Conservation (phyloP, 805 yeast genomes). For the Teunomyces barrocoloradensis region DNA sequence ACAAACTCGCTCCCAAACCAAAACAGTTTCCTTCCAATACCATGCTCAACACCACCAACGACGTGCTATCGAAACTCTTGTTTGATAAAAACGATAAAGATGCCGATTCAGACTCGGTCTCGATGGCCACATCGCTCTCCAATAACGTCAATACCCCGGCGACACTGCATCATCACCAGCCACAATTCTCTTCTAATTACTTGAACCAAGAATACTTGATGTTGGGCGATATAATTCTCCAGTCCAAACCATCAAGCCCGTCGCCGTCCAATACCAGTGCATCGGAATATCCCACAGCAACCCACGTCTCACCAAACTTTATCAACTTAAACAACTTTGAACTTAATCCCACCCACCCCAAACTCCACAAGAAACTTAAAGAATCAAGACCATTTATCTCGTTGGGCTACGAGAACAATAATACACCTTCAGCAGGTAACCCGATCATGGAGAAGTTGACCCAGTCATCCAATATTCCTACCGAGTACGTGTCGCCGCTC, state of each 20-base stretch:
- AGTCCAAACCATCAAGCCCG: slow-evolving; percentile 41
- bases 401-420: slow-evolving; percentile 23
- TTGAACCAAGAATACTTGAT: slow-evolving; percentile 50
- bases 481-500: slow-evolving; percentile 56
- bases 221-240: slow-evolving; percentile 47
- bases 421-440: neutral
- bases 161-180: slow-evolving; percentile 10
- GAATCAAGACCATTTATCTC: slow-evolving; percentile 44
- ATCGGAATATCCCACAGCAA: neutral
- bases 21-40: slow-evolving; percentile 8
- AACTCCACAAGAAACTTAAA: slow-evolving; percentile 9
- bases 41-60: slow-evolving; percentile 19
- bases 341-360: slow-evolving; percentile 2
- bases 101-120: slow-evolving; percentile 12
- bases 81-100: slow-evolving; percentile 13
- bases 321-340: slow-evolving; percentile 8
- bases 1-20: neutral
- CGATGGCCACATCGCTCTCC: slow-evolving; percentile 3
- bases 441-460: slow-evolving; percentile 6
- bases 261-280: slow-evolving; percentile 30
- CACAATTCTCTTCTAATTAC: slow-evolving; percentile 40
- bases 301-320: neutral
- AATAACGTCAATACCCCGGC: neutral
- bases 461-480: slow-evolving; percentile 7
- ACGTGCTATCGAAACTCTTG: slow-evolving; percentile 14